Evolutionary conservation across 2,329 filamentous ascomycete genomes (phyloP), one percentile per base, ranked within the genome.

Genomic region (Cladosporium sp.): DNA sequence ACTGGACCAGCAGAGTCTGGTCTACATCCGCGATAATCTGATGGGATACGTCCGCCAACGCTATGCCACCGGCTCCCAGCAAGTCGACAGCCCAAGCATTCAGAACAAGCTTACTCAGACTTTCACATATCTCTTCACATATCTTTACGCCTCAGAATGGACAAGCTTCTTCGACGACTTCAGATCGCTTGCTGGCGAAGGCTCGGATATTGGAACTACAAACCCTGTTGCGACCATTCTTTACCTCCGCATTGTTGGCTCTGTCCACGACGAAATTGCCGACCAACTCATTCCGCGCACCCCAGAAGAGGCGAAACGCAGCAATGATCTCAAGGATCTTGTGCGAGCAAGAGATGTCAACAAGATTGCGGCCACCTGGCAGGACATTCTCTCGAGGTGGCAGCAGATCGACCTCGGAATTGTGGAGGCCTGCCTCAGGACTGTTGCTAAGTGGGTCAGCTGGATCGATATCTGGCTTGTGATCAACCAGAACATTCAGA

Each of bases 51-150:
- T 95, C 68, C 87, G 87, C 70, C 87, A 90, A 73, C 88, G 86
- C 59, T 98, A 97, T 78, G 86, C 88, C 63, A 82, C 84, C 47
- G 79, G 80, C 26, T 76, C 76, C 11, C 74, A 70, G 36, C 84
- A 86, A 65, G 80, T 89, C 69, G 95, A 99, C 77, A 87, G 89
- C 10, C 78, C 87, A 28, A 86, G 87, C 70, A 89, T 99, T 52
- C 94, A 98, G 80, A 99, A 98, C 82, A 99, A 99, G 81, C 87
- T 99, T 71, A 93, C 94, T 55, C 95, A 99, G 81, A 97, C 93
- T 14, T 82, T 99, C 73, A 99, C 95, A 11, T 95, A 92, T 75
- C 88, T 99, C 60, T 99, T 99, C 78, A 90, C 92, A 41, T 88
- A 89, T 14, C 85, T 96, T 64, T 99, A 99, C 78, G 88, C 88